Percentiles rank a stretch among this genome's conserved stretches.
Conservation (phyloP, 2,329 filamentous ascomycete genomes). For the Cyanodermella asteris region DNA sequence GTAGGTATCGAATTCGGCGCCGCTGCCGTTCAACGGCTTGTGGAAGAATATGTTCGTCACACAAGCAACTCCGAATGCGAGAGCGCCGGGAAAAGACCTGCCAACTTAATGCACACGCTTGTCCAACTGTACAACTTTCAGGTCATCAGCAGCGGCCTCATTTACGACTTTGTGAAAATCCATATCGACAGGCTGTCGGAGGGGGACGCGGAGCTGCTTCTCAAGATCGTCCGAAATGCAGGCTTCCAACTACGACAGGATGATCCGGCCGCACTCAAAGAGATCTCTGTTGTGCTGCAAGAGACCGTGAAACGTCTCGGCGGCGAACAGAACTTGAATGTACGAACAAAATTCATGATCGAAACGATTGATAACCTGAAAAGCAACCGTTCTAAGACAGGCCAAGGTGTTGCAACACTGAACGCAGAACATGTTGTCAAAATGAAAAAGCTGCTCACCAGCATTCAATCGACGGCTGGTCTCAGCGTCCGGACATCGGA, state of each 20-base stretch:
- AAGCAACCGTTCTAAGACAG: conserved; percentile 73
- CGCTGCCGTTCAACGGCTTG: conserved; percentile 57
- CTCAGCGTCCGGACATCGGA: conserved; percentile 53
- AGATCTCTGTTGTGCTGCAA: conserved; percentile 63
- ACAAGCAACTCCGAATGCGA: conserved; percentile 16
- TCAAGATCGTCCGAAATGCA: conserved; percentile 61
- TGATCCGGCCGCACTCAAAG: conserved; percentile 69
- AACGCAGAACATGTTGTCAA: conserved; percentile 62
- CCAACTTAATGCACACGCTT: conserved; percentile 64
- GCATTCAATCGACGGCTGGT: conserved; percentile 46
- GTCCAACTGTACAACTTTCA: conserved; percentile 85
- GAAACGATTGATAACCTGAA: conserved; percentile 88
- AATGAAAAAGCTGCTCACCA: conserved; percentile 74
- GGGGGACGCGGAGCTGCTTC: conserved; percentile 65
- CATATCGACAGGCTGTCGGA: conserved; percentile 59
- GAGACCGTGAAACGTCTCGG: conserved; percentile 46
- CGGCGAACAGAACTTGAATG: conserved; percentile 50
- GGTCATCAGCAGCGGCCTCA: conserved; percentile 55
- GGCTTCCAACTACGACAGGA: conserved; percentile 72
- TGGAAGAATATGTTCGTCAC: conserved; percentile 53
- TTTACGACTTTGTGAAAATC: conserved; percentile 77
- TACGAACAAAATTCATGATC: conserved; percentile 91
- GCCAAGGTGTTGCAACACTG: conserved; percentile 45
- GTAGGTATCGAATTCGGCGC: conserved; percentile 79
- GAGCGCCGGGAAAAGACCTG: conserved; percentile 34